Conservation (phyloP, 352 stramenopile genomes). For the Phytopythium vexans region DNA sequence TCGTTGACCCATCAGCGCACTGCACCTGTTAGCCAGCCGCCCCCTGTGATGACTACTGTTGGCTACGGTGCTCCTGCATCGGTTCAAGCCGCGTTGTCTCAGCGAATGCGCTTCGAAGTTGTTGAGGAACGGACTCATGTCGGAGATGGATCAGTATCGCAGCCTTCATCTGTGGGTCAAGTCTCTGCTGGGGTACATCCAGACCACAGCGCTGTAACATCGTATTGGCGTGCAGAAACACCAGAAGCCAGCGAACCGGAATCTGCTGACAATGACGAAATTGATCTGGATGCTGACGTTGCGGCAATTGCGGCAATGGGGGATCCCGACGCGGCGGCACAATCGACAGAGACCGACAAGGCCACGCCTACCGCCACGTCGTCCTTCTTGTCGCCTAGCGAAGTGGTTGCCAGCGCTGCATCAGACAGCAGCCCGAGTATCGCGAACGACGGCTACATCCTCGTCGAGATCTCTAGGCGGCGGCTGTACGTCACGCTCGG, state of each 20-base stretch:
- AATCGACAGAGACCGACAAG: constrained; percentile 4
- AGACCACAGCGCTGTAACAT: not conserved
- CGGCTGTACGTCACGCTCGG: constrained; percentile 61
- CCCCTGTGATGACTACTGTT: too few relatives aligned
- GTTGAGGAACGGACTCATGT: too few relatives aligned
- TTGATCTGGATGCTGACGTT: constrained; percentile 9
- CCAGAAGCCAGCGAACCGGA: not conserved
- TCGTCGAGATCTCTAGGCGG: constrained; percentile 31
- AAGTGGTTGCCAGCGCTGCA: not conserved
- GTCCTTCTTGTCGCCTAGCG: constrained; percentile 1
- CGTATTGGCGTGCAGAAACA: not conserved
- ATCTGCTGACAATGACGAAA: constrained; percentile 1
- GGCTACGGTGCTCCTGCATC: too few relatives aligned
- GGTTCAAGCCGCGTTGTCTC: too few relatives aligned
- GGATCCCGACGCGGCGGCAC: constrained; percentile 7
- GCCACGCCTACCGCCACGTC: not conserved
- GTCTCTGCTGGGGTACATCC: too few relatives aligned
- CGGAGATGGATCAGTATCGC: too few relatives aligned
- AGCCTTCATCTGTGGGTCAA: too few relatives aligned
- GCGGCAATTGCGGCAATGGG: constrained; percentile 21
- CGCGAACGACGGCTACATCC: constrained; percentile 21
- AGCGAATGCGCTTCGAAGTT: too few relatives aligned
- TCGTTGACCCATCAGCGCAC: too few relatives aligned
- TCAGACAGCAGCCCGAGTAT: constrained; percentile 3
- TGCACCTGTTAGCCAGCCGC: too few relatives aligned